Base-by-base conservation (phyloP, 208 protist genomes). In the Acanthamoeba healyi region DNA sequence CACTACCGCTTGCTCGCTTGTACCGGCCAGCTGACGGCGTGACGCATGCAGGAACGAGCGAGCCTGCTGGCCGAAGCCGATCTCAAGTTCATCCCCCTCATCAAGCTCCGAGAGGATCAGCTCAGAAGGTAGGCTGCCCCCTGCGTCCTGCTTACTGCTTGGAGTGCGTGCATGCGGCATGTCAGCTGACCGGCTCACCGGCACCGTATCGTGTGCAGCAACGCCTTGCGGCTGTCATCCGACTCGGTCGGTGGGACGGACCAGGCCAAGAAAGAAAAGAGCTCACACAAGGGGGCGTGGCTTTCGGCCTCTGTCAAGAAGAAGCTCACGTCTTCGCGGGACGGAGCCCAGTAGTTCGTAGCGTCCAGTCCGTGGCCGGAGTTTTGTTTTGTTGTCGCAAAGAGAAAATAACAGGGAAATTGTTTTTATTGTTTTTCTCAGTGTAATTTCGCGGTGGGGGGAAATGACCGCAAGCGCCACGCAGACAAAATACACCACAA, bases 81-180 rank as follows among this genome's bases (percentile, higher is more conserved):
- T 24, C 72, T 82, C 42, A 82, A 82, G 38, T 29, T 82, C 7
- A 26, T 82, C 10, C 72, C 72, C 38, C 72, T 82, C 42, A 82
- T 82, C 72, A 82, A 82, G 40, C 34, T 82, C 6, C 72, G 72
- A 17, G 40, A 82, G 38, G 32, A 44, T 4, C 72, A 82, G 42
- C 6, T 82, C 24, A 15, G 36, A n/a, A 82, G 72, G 72, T 82
- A 29, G n/a, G n/a, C n/a, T n/a, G n/a, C n/a, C n/a, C n/a, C n/a
- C 4, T 2, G 2, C 72, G 9, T 42, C 36, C 72, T 44, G 10
- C 38, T 26, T 44, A 51, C 38, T 24, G 2, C 51, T 51, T 29
- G 7, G 2, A 5, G 19, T 61, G 54, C 54, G 5, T 61, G 10
- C 19, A 24, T 26, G 54, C 54, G 10, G 12, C 54, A 61, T 26